Conservation (phyloP, 345 rosid species). For the Populus pruinosa region DNA sequence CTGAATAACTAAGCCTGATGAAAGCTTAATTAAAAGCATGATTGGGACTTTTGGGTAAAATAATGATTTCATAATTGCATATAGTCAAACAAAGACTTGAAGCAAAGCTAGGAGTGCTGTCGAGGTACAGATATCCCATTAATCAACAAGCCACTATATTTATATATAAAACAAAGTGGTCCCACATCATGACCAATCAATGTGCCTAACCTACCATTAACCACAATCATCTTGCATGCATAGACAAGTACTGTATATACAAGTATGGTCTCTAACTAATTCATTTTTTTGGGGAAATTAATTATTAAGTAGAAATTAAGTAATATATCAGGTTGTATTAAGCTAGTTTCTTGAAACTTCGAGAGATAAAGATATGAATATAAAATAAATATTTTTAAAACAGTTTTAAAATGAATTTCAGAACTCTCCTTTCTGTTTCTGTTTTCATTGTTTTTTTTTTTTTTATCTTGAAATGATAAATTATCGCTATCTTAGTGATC, state of each 20-base stretch:
- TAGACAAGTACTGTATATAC: background rate
- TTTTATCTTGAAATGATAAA: too few relatives aligned
- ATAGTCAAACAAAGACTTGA: conserved; percentile 21
- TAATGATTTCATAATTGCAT: conserved; percentile 10
- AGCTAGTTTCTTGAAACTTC: too few relatives aligned
- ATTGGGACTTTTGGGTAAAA: conserved; percentile 1
- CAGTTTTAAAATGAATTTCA: too few relatives aligned
- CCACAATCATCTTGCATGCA: background rate
- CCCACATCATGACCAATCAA: background rate
- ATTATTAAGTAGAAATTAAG: background rate
- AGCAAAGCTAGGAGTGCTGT: background rate
- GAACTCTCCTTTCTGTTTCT: too few relatives aligned
- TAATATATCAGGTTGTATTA: too few relatives aligned
- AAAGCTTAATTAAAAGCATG: background rate
- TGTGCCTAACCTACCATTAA: background rate
- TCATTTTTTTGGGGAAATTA: background rate
- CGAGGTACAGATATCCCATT: background rate
- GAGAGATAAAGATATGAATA: too few relatives aligned
- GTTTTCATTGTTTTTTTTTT: too few relatives aligned
- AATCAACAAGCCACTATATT: background rate
- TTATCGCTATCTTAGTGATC: background rate
- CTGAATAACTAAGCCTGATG: background rate
- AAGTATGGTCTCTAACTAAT: background rate
- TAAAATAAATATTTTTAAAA: too few relatives aligned
- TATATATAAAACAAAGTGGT: background rate